Evolutionary conservation across 306 rosid genomes (phyloP), one percentile per base, ranked within the genome.

Genomic region (Malus sieversii): DNA sequence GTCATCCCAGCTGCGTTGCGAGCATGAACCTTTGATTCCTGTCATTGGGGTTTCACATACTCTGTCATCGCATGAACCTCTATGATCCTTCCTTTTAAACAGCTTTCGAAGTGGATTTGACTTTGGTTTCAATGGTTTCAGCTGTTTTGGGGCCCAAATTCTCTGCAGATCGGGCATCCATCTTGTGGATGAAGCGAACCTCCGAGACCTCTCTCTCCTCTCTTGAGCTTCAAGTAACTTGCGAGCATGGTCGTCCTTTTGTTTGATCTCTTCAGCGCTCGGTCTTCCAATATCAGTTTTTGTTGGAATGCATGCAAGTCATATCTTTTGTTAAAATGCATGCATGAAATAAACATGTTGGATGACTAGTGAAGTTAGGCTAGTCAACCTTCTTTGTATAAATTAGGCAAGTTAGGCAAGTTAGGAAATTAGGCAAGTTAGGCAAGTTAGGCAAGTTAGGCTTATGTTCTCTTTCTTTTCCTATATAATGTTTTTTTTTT

Each of bases 131-230:
- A 46, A 51, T 68, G 68, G 71, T 79, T 85, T 87, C 0, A 65
- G 69, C 80, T 90, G 97, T 66, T 89, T 92, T 25, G 97, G 90
- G 40, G 96, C 95, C 93, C 98, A 87, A 79, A 92, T 90, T 84
- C 89, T 88, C 72, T 82, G 98, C 71, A 92, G 77, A 88, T 83
- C 88, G 30, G 97, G 96, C 73, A 81, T 83, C 84, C 91, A 82
- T 71, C 88, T 85, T 8, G 90, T 81, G 70, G 84, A 86, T 57
- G 88, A 91, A 55, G 89, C 48, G 73, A 78, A 83, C 62, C 88
- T 89, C 27, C 84, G 78, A 66, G 96, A 90, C 67, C 90, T 88
- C 67, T 87, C 96, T 80, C 97, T 90, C 75, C 87, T 92, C 73
- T 84, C 79, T 79, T 80, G 85, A 73, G 96, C 98, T 78, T 87